These are phyloP conservation scores for Globisporangium uncinulatum DNA, from an alignment of 352 stramenopile genomes.

Conservation along the genomic window DNA sequence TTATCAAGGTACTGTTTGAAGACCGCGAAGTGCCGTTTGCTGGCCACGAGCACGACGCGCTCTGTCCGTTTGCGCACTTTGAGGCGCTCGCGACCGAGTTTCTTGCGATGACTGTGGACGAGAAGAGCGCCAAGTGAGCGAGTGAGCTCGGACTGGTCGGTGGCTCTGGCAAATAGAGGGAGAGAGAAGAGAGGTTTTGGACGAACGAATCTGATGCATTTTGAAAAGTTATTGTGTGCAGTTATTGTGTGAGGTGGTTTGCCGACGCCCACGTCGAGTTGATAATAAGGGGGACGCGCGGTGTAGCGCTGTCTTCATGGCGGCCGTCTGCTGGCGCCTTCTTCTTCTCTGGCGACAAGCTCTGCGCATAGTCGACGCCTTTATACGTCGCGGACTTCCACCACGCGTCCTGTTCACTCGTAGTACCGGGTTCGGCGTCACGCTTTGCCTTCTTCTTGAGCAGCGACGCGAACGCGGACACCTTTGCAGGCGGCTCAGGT, in stretches of 20 bases:
- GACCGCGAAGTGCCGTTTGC: slow-evolving; percentile 40
- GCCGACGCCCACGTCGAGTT: slow-evolving; percentile 38
- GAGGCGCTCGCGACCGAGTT: slow-evolving; percentile 50
- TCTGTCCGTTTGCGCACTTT: slow-evolving; percentile 65
- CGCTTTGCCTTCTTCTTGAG: slow-evolving; percentile 14
- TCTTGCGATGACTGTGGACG: slow-evolving; percentile 16
- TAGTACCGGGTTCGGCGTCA: neutral
- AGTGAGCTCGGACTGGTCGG: neutral
- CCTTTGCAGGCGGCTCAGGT: slow-evolving; percentile 16
- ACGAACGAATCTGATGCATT: neutral
- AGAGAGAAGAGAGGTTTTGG: neutral
- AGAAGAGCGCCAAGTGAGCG: neutral
- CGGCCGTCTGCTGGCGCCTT: slow-evolving; percentile 8
- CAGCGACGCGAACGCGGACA: slow-evolving; percentile 13
- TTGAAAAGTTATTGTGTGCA: neutral
- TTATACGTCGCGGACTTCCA: slow-evolving; percentile 75
- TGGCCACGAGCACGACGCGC: slow-evolving; percentile 40
- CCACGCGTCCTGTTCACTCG: slow-evolving; percentile 36
- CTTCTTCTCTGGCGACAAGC: slow-evolving; percentile 19
- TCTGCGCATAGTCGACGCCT: slow-evolving; percentile 52
- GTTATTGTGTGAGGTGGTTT: slow-evolving; percentile 6
- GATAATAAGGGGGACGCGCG: slow-evolving; percentile 28
- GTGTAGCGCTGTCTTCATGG: slow-evolving; percentile 13
- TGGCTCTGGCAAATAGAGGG: neutral
- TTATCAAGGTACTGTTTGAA: slow-evolving; percentile 59